Base-by-base conservation (phyloP, 768 basidiomycete species). In the Trametes gibbosa region DNA sequence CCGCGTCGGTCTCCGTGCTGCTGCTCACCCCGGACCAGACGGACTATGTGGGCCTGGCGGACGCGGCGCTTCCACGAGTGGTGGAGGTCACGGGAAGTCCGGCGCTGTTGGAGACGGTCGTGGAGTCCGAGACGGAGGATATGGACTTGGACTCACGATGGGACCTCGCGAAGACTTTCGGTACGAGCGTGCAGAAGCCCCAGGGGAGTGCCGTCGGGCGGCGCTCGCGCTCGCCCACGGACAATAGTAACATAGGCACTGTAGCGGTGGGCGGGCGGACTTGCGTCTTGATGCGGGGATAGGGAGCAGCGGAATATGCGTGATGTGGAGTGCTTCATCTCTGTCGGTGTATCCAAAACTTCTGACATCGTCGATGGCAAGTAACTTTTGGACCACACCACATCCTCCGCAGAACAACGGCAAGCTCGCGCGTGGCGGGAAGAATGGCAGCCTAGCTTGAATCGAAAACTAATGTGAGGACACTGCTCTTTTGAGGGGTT, bases 101-200 rank as follows among this genome's bases (percentile, higher is more conserved):
- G 27, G 40, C 45, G 35, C 40, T 46, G 37, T 21, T 8, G 59
- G 46, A 58, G 51, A 49, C 24, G 9, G 27, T 50, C 6, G 37
- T 46, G 10, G 56, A 52, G 47, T 49, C 53, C 35, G 56, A 55
- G 54, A 25, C 40, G 46, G 39, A 53, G 49, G 57, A 55, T 14
- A 51, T 50, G 40, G 53, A 53, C 21, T 40, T 59, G 24, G 58
- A 61, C 17, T 50, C 32, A 53, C 62, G 66, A 42, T 68, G 65
- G 65, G 66, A 68, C 42, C 63, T 70, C 29, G 67, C 69, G 25
- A 43, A 40, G 43, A 58, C 62, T 13, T 67, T 65, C 53, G 65
- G 63, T 2, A 63, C 62, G 21, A 58, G 37, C 23, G 40, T 23
- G 34, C 40, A 56, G 48, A 21, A 25, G 39, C 25, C 16, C 17